Evolutionary conservation across 1,139 yeast species (phyloP), one percentile per base, ranked within the genome.

Genomic region (Yamadazyma membranifaciens): DNA sequence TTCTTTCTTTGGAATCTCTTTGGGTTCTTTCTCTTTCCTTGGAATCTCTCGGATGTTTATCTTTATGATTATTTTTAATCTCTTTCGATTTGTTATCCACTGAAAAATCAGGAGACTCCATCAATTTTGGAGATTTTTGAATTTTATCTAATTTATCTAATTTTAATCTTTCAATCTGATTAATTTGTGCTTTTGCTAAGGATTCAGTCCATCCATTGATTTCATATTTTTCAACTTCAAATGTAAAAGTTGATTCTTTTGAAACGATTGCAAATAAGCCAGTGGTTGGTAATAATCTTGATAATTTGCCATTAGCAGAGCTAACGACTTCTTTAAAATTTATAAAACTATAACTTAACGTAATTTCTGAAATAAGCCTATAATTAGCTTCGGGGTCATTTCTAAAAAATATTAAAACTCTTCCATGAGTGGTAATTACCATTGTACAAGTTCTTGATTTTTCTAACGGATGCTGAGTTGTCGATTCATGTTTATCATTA

Each of bases 181-280:
- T 63, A 6, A 62, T 48, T 49, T 81, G 74, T 0, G 83, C 57
- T 45, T 65, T 73, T 4, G 78, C 78, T 34, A 81, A 61, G 0
- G 74, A 56, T 37, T 72, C 76, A 0, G 86, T 80, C 87, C 87
- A 81, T 13, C 63, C 57, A 26, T 67, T 62, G 0, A 80, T 67
- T 33, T 78, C 83, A 34, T 55, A 62, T 45, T 72, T 76, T 36
- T 78, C 81, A n/a, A 74, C 82, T 51, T 81, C 85, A 59, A 78
- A 77, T 2, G 73, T 67, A 46, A 76, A 69, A 0, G 83, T 68
- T 2, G 75, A 63, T 6, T 57, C 60, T 29, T 57, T 56, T 0
- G 83, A 76, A 43, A 69, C 69, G 28, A 81, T 70, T 0, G 81
- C 83, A 65, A 81, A 81, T 6, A 74, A 50, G 0, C 80, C 81